Conservation (phyloP, 768 basidiomycete genomes). For the Trametes coccinea region DNA sequence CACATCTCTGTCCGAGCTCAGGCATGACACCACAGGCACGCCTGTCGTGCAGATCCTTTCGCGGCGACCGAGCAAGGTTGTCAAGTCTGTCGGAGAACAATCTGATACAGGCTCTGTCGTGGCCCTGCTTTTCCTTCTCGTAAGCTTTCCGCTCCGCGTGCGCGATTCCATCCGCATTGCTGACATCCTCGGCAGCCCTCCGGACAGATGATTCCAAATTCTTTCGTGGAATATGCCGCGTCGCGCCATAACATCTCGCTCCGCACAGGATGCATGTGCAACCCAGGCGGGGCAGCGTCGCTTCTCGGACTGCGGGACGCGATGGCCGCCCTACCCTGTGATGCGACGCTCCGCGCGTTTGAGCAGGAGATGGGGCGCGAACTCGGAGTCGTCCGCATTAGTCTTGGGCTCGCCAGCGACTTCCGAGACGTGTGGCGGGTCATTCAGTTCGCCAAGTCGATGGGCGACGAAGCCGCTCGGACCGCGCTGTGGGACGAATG, state of each 20-base stretch:
- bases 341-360: constrained; percentile 62
- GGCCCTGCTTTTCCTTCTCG: constrained; percentile 62
- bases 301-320: constrained; percentile 64
- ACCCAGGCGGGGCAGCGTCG: constrained; percentile 78
- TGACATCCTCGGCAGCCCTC: constrained; percentile 45
- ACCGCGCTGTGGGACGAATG: constrained; percentile 31
- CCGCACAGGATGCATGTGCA: constrained; percentile 87
- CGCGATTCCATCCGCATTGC: background rate
- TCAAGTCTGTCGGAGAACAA: constrained; percentile 62
- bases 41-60: constrained; percentile 75
- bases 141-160: constrained; percentile 39
- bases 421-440: constrained; percentile 65
- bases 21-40: constrained; percentile 58
- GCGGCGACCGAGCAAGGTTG: constrained; percentile 50
- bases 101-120: constrained; percentile 65
- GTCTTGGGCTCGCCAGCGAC: constrained; percentile 76
- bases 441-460: constrained; percentile 30
- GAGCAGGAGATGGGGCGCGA: constrained; percentile 63
- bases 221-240: constrained; percentile 73
- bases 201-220: constrained; percentile 68
- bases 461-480: constrained; percentile 19
- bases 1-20: constrained; percentile 52
- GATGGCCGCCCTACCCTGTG: constrained; percentile 61
- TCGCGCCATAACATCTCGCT: constrained; percentile 66
- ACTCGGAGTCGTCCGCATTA: constrained; percentile 73